phyloP scores from a whole-genome alignment of 148 eudicot species.

The Heliosperma pusillum region DNA sequence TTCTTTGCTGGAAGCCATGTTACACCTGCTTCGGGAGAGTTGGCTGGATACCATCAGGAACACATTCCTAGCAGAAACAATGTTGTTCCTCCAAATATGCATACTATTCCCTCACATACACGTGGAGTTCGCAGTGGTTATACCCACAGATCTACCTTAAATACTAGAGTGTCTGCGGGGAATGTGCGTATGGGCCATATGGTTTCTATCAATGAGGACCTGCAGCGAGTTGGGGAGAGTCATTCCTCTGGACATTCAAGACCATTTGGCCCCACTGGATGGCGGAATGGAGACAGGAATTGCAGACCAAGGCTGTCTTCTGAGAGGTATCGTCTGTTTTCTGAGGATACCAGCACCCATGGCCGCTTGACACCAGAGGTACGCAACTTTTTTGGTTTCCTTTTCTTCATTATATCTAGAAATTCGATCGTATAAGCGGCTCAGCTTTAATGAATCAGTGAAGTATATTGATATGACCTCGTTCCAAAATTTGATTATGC shows the following conservation, averaged over 20 bases:
- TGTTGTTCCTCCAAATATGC: constrained; percentile 37
- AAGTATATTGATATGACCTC: neutral
- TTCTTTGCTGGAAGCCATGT: constrained; percentile 37
- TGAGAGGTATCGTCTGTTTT: constrained; percentile 54
- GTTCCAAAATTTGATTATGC: neutral
- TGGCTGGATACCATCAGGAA: constrained; percentile 42
- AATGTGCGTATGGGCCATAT: constrained; percentile 33
- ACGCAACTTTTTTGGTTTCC: constrained; percentile 1
- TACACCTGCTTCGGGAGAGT: constrained; percentile 34
- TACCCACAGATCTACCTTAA: constrained; percentile 40
- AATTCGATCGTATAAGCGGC: neutral
- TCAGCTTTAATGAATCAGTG: neutral
- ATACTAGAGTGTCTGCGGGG: constrained; percentile 40
- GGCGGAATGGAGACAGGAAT: constrained; percentile 61
- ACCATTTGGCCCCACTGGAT: constrained; percentile 42
- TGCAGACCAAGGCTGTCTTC: constrained; percentile 55
- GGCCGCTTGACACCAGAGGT: constrained; percentile 62
- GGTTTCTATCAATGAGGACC: constrained; percentile 44
- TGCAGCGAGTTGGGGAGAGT: constrained; percentile 40
- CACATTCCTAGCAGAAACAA: constrained; percentile 34
- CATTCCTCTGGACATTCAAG: constrained; percentile 59
- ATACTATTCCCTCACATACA: constrained; percentile 35
- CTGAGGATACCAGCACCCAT: constrained; percentile 40
- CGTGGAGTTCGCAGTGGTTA: constrained; percentile 51
- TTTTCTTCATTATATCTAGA: neutral